Evolutionary conservation across 768 basidiomycete genomes (phyloP).

Genomic region (Clitopilus hobsonii): DNA sequence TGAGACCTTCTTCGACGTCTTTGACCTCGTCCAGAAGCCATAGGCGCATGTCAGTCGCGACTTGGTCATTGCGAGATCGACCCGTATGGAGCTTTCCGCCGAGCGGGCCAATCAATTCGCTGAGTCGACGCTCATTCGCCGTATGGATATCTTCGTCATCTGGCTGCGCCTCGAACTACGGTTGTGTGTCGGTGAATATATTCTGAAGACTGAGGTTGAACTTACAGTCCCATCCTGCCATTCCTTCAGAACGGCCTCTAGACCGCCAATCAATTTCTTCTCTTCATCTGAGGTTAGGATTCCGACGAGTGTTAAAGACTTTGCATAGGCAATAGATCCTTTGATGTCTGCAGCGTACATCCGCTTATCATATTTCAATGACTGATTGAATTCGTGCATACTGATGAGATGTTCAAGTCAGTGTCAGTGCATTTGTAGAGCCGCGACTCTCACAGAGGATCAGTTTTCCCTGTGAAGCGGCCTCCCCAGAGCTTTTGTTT

Average conservation of each 20-base stretch:
- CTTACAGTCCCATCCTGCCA: conserved; percentile 77
- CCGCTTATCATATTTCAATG: conserved; percentile 87
- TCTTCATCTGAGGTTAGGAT: conserved; percentile 82
- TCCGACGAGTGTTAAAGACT: conserved; percentile 72
- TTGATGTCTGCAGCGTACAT: conserved; percentile 91
- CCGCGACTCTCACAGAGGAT: conserved; percentile 61
- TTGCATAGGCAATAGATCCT: conserved; percentile 95
- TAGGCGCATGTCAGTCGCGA: conserved; percentile 95
- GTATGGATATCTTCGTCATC: conserved; percentile 99
- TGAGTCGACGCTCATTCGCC: conserved; percentile 92
- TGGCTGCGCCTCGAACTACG: conserved; percentile 68
- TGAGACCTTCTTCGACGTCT: conserved; percentile 63
- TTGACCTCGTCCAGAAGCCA: conserved; percentile 85
- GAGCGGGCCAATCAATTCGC: conserved; percentile 87
- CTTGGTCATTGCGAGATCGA: conserved; percentile 95
- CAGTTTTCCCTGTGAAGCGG: conserved; percentile 83
- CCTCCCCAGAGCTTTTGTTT: conserved; percentile 86
- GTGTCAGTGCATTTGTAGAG: not conserved
- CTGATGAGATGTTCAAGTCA: conserved; percentile 32
- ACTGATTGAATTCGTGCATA: conserved; percentile 98
- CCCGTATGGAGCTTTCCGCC: conserved; percentile 98
- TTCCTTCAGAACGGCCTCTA: conserved; percentile 73
- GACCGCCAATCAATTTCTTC: conserved; percentile 64
- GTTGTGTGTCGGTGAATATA: not conserved
- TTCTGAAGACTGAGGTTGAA: conserved; percentile 4